Conservation (phyloP, 2,329 filamentous ascomycete genomes). For the Fusarium sterilihyphosum region DNA sequence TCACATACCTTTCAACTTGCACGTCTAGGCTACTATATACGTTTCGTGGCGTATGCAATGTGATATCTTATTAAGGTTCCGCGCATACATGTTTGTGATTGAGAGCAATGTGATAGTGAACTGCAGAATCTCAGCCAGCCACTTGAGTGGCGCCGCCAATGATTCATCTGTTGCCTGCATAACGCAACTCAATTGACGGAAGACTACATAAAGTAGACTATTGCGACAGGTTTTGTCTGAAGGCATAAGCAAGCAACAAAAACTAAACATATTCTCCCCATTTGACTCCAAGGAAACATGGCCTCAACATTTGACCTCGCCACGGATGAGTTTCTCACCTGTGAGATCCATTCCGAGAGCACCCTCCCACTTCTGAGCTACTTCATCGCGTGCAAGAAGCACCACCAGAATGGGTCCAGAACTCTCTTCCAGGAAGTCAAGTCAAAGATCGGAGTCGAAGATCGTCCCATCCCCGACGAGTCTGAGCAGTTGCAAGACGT, state of each 20-base stretch:
- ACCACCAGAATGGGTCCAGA: not conserved
- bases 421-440: not conserved
- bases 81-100: not conserved
- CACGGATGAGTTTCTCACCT: not conserved
- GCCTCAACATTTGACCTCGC: not conserved
- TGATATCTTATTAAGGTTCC: too few relatives aligned
- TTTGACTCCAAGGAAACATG: not conserved
- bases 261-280: not conserved
- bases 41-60: not conserved
- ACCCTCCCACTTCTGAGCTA: not conserved
- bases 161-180: not conserved
- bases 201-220: not conserved
- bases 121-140: not conserved
- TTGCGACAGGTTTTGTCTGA: not conserved
- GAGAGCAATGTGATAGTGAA: not conserved
- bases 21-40: rapidly evolving
- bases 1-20: not conserved
- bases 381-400: not conserved
- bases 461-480: not conserved
- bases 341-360: not conserved
- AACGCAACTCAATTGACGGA: not conserved
- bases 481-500: not conserved
- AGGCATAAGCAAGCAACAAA: not conserved
- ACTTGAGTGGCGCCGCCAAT: not conserved
- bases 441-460: not conserved